phyloP scores from a whole-genome alignment of 2,329 filamentous ascomycete genomes.

The Penicillium sp. region DNA sequence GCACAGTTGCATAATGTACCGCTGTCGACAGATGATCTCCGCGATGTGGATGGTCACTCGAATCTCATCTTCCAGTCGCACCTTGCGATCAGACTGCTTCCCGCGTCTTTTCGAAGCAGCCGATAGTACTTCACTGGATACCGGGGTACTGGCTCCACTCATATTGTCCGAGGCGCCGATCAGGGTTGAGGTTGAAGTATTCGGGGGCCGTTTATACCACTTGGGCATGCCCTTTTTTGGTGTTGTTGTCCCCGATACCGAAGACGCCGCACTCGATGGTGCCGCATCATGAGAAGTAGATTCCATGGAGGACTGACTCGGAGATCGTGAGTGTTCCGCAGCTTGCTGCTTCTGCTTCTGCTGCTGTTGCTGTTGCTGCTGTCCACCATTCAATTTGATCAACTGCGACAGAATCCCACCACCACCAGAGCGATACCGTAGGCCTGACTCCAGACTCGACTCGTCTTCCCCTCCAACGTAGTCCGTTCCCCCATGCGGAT shows the following conservation, averaged over 20 bases:
- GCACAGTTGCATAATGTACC: conserved; percentile 80
- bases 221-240: conserved; percentile 26
- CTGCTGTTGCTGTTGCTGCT: conserved; percentile 8
- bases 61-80: conserved; percentile 47
- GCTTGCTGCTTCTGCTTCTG: too few species aligned
- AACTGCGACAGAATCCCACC: conserved; percentile 35
- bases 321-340: conserved; percentile 10
- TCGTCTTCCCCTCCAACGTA: conserved; percentile 10
- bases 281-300: conserved; percentile 4
- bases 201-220: conserved; percentile 36
- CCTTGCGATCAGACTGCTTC: conserved; percentile 17
- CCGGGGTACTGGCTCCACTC: conserved; percentile 31
- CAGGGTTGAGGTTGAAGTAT: conserved; percentile 26
- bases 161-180: conserved; percentile 17
- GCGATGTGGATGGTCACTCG: conserved; percentile 60
- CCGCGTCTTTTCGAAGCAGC: conserved; percentile 29
- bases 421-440: conserved; percentile 27
- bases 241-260: conserved; percentile 8
- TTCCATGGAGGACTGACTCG: conserved; percentile 15
- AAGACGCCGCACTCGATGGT: conserved; percentile 10
- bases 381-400: conserved; percentile 27
- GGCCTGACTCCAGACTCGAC: conserved; percentile 10
- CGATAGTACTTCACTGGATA: conserved; percentile 27
- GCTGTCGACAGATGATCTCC: conserved; percentile 71
- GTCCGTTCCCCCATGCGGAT: conserved; percentile 13